phyloP scores from a whole-genome alignment of 495 filamentous ascomycete species.

The Cercophora samala region DNA sequence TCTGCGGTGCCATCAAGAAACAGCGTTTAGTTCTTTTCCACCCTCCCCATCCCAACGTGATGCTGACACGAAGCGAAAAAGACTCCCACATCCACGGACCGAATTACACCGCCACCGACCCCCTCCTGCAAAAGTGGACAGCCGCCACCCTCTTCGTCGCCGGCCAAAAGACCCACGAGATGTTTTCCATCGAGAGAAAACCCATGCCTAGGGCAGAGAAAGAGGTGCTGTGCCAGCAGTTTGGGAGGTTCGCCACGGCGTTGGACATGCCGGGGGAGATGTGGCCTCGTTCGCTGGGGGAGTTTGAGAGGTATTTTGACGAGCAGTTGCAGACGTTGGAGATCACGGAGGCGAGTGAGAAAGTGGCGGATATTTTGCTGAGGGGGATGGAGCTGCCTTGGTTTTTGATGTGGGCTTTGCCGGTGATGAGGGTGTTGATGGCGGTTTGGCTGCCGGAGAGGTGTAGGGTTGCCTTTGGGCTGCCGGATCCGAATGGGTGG shows the following conservation, averaged over 20 bases:
- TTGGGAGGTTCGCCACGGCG: conserved; percentile 7
- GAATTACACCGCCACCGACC: conserved; percentile 24
- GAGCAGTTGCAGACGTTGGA: conserved; percentile 11
- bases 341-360: conserved; percentile 7
- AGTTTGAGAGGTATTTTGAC: conserved; percentile 17
- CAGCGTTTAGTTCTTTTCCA: conserved; percentile 5
- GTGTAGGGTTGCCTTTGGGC: conserved; percentile 14
- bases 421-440: conserved; percentile 18
- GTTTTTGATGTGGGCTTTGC: conserved; percentile 20
- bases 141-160: conserved; percentile 25
- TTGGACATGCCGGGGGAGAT: conserved; percentile 18
- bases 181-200: conserved; percentile 1
- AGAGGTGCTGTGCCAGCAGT: conserved; percentile 10
- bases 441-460: conserved; percentile 14
- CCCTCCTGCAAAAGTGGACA: conserved; percentile 28
- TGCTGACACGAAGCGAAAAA: not conserved
- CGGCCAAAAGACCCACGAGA: not conserved
- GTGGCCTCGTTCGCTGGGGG: conserved; percentile 15
- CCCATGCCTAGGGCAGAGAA: conserved; percentile 3
- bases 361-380: conserved; percentile 14
- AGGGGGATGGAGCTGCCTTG: conserved; percentile 16
- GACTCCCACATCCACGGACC: conserved; percentile 13
- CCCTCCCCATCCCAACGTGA: too few species aligned
- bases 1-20: conserved; percentile 9
- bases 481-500: conserved; percentile 13